Base-by-base conservation (phyloP, 2,329 filamentous ascomycete species). In the Colletotrichum abscissum region DNA sequence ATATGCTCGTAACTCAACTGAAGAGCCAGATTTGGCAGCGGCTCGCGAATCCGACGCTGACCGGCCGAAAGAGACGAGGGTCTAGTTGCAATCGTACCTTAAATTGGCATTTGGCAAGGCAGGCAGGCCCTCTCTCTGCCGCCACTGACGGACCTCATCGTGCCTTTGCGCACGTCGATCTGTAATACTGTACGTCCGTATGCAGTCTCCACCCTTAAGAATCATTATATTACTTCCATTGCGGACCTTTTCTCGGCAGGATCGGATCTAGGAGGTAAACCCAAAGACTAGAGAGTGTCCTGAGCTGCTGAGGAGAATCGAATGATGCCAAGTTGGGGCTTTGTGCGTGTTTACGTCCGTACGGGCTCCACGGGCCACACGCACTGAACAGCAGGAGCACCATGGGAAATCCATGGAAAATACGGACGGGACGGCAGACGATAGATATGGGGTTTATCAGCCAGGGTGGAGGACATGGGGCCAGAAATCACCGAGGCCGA, bases 401-500 rank as follows among this genome's bases (percentile, higher is more conserved):
- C 38, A 42, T 19, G 24, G 52, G 28, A 14, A 52, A 24, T 7
- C 24, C 35, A 28, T 46, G 16, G 38, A 19, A 55, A n/a, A 49
- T 22, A 49, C 42, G 42, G 33, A 62, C 24, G 46, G 26, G 33
- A 33, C 52, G 38, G 12, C 35, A 49, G 33, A 14, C 66, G 57
- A 26, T 22, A 26, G 9, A 49, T 49, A 49, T 49, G 42, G 42
- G 42, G 19, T 49, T 42, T 42, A 67, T 30, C n/a, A 49, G 35
- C 5, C 14, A 5, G 38, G 38, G 38, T 19, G 14, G 35, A 42
- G 33, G 33, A 42, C 38, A 42, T 42, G 38, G 16, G 38, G 16
- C 7, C 33, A 71, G 19, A 49, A 49, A 56, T 56, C 56, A 72
- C 69, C 57, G 57, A 72, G 69, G 56, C 64, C 54, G 26, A 49